Percentiles rank a stretch among this genome's conserved stretches.
Conservation (phyloP, 1,284 basidiomycete genomes). For the Ustilago hordei region DNA sequence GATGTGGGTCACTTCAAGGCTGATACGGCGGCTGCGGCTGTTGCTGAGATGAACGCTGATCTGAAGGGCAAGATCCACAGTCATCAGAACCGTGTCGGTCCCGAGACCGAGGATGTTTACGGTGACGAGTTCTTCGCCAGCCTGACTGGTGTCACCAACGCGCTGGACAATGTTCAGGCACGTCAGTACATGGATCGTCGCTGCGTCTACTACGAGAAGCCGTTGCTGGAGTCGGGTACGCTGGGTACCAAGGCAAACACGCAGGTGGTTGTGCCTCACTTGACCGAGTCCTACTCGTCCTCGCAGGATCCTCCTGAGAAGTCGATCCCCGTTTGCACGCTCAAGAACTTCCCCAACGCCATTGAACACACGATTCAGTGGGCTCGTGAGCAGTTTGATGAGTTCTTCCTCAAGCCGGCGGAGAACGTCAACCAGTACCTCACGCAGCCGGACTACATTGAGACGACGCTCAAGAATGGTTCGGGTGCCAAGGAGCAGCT, state of each 20-base stretch:
- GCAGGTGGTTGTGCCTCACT: constrained; percentile 92
- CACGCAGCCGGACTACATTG: constrained; percentile 94
- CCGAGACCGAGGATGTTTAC: constrained; percentile 92
- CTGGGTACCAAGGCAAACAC: constrained; percentile 98
- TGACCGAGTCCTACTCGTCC: constrained; percentile 97
- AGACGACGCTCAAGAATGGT: constrained; percentile 84
- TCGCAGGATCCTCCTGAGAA: constrained; percentile 99
- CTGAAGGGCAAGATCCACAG: constrained; percentile 87
- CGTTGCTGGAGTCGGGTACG: constrained; percentile 95
- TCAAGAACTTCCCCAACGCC: constrained; percentile 99
- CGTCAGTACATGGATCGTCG: constrained; percentile 99
- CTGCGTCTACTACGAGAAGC: constrained; percentile 97
- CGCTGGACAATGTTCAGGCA: constrained; percentile 96
- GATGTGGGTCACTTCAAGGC: constrained; percentile 98
- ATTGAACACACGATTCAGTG: constrained; percentile 98
- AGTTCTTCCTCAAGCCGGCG: constrained; percentile 90
- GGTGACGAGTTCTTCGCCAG: constrained; percentile 84
- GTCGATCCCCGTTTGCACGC: constrained; percentile 95
- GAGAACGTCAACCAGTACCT: constrained; percentile 97
- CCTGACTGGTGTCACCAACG: constrained; percentile 98
- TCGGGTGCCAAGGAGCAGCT: constrained; percentile 74
- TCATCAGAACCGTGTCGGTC: constrained; percentile 93
- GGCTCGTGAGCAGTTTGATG: constrained; percentile 93
- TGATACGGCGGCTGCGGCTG: constrained; percentile 91
- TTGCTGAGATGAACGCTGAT: constrained; percentile 95